Evolutionary conservation across 495 filamentous ascomycete species (phyloP).

Genomic region (Poronia punctata): DNA sequence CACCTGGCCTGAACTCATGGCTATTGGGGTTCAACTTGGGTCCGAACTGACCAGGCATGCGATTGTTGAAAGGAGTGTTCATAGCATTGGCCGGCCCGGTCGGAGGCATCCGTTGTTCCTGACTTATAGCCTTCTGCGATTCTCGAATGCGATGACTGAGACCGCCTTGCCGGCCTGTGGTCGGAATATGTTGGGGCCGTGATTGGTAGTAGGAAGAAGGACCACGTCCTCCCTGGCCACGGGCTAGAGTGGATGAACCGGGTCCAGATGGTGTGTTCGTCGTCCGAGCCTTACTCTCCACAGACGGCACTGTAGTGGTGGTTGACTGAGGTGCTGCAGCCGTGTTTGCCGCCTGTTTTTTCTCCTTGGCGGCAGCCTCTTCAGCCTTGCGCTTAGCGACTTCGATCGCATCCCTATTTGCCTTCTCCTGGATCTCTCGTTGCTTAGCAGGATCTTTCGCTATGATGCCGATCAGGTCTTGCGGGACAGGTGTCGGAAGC

Average conservation of each 20-base stretch:
- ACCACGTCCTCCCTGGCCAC: conserved; percentile 14
- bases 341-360: conserved; percentile 24
- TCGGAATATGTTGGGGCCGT: conserved; percentile 29
- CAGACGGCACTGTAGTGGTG: conserved; percentile 12
- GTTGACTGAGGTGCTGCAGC: conserved; percentile 32
- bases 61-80: conserved; percentile 40
- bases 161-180: conserved; percentile 24
- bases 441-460: conserved; percentile 93
- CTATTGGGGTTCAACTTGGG: conserved; percentile 76
- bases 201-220: conserved; percentile 26
- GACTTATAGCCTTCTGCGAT: conserved; percentile 36
- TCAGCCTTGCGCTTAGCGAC: conserved; percentile 36
- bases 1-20: conserved; percentile 76
- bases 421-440: conserved; percentile 82
- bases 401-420: conserved; percentile 59
- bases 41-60: conserved; percentile 42
- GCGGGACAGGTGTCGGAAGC: conserved; percentile 81
- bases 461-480: conserved; percentile 87
- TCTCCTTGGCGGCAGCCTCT: conserved; percentile 29
- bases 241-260: conserved; percentile 21
- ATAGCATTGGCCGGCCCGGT: conserved; percentile 45
- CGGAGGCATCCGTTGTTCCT: conserved; percentile 42
- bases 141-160: conserved; percentile 42
- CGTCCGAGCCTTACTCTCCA: conserved; percentile 22
- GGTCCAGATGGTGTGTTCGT: conserved; percentile 12